Evolutionary conservation across 1,139 yeast species (phyloP).

Genomic region (Nakaseomyces kungkrabaensis): DNA sequence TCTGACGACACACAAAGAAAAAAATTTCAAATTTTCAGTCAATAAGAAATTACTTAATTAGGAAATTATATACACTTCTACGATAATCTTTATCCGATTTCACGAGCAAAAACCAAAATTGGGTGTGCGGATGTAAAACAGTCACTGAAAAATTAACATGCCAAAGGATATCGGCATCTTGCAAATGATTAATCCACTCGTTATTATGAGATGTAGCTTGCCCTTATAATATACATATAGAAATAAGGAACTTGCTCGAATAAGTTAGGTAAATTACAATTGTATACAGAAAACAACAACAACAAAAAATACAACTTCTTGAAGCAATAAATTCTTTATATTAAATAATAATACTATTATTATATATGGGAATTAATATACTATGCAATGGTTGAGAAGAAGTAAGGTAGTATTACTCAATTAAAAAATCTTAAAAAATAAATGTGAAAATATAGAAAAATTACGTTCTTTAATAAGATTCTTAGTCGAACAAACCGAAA

Average conservation of each 20-base stretch:
- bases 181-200: no score
- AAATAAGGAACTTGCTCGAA: no score
- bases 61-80: neutral
- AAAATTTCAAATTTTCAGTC: no score
- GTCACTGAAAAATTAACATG: neutral
- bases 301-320: neutral
- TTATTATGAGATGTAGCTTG: no score
- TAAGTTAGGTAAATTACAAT: no score
- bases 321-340: neutral
- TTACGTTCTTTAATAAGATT: conserved; percentile 3
- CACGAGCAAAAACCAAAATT: no score
- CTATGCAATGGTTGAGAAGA: conserved; percentile 3
- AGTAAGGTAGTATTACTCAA: neutral
- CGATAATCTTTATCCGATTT: neutral
- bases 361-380: neutral
- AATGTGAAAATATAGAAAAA: neutral
- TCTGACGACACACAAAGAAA: no score
- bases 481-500: conserved; percentile 75
- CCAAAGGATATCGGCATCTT: no score
- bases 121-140: neutral
- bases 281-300: no score
- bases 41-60: neutral
- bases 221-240: no score
- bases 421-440: neutral
- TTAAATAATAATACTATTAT: neutral